A percentile compares a stretch with the other conserved stretches of the same genome.
Conservation (phyloP, 2,329 filamentous ascomycete species). For the Dryadomyces quercivorus region DNA sequence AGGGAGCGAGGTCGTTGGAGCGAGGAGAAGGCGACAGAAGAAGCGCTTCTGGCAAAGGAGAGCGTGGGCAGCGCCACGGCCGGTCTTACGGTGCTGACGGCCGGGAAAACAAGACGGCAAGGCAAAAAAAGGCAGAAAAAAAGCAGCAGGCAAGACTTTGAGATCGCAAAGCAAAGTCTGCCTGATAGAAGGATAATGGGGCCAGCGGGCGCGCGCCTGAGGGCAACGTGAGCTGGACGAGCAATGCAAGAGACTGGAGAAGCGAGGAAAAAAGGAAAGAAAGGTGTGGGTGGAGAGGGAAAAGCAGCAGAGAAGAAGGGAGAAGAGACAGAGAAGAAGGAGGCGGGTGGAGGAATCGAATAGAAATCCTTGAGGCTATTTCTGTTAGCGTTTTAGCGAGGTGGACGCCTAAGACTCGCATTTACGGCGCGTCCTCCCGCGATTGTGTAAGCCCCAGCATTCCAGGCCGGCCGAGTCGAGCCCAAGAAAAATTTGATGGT, state of each 20-base stretch:
- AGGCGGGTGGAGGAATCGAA: neutral
- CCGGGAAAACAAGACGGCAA: neutral
- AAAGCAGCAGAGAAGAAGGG: neutral
- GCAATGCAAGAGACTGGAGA: neutral
- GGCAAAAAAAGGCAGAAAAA: neutral
- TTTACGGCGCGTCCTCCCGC: neutral
- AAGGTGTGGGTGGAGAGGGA: neutral
- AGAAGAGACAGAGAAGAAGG: neutral
- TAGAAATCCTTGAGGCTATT: slow-evolving; percentile 5
- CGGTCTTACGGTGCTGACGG: slow-evolving; percentile 8
- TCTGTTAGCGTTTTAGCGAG: slow-evolving; percentile 1
- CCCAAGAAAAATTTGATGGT: neutral
- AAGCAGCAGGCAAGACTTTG: neutral
- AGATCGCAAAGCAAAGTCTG: neutral
- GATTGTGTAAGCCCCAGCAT: neutral
- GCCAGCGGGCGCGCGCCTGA: neutral
- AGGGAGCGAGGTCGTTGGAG: neutral
- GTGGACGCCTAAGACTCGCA: neutral
- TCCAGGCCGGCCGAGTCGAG: neutral
- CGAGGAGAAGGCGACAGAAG: neutral
- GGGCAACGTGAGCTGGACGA: neutral
- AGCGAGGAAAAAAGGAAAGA: neutral
- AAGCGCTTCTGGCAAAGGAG: too few relatives aligned
- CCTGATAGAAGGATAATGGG: neutral
- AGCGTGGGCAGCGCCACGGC: neutral